Percentiles rank a stretch among this genome's conserved stretches.
Evolutionary conservation across 805 yeast genomes (phyloP).

Genomic region (Lipomyces sp.): DNA sequence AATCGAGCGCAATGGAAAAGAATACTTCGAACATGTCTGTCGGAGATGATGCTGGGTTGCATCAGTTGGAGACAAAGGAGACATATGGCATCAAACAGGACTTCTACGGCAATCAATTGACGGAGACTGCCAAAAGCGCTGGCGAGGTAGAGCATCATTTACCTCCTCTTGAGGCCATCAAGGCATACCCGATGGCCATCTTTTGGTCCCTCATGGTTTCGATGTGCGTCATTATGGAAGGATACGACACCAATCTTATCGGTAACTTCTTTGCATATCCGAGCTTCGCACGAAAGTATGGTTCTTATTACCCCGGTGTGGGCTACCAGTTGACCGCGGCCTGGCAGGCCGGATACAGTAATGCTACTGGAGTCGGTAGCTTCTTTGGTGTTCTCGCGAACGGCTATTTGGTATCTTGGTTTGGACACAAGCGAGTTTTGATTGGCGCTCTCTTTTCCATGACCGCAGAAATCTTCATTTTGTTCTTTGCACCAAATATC

Average conservation of each 20-base stretch:
- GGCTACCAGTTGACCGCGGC: slow-evolving; percentile 39
- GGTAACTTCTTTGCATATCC: slow-evolving; percentile 50
- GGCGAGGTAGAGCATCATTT: slow-evolving; percentile 6
- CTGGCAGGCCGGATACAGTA: slow-evolving; percentile 43
- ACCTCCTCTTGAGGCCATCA: not conserved
- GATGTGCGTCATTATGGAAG: slow-evolving; percentile 55
- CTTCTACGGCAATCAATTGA: slow-evolving; percentile 4
- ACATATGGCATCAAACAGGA: not conserved
- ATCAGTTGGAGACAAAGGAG: not conserved
- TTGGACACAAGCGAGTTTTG: slow-evolving; percentile 49
- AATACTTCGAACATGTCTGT: no score
- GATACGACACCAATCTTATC: slow-evolving; percentile 52
- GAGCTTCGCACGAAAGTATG: slow-evolving; percentile 28
- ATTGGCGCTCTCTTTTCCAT: slow-evolving; percentile 47
- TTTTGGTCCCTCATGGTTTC: slow-evolving; percentile 55
- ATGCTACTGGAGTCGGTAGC: slow-evolving; percentile 49
- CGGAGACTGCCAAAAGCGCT: not conserved
- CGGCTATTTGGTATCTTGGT: slow-evolving; percentile 53
- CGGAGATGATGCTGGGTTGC: not conserved
- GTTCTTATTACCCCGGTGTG: slow-evolving; percentile 10
- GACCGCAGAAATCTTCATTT: slow-evolving; percentile 52
- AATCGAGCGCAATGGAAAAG: not conserved
- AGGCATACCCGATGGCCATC: slow-evolving; percentile 49
- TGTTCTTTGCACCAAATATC: slow-evolving; percentile 53
- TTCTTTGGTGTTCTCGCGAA: slow-evolving; percentile 54